Percentiles rank a stretch among this genome's conserved stretches.
Evolutionary conservation across 306 rosid species (phyloP).

Genomic region (Spatholobus suberectus): DNA sequence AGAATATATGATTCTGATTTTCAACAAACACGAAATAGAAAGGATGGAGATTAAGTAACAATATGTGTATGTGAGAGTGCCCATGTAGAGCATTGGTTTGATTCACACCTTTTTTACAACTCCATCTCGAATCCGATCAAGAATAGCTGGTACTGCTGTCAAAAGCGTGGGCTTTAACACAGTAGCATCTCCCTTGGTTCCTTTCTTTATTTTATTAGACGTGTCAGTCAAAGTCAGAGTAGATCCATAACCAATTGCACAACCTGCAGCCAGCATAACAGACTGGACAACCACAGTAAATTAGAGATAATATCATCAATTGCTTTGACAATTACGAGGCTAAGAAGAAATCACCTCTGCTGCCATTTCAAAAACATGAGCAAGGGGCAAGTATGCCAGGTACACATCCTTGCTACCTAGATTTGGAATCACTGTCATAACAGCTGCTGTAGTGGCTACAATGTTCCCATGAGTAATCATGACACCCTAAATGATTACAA

Average conservation of each 20-base stretch:
- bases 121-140: slow-evolving; percentile 90
- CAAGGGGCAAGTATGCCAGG: slow-evolving; percentile 93
- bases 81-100: not conserved
- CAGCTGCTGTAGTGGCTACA: slow-evolving; percentile 84
- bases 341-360: slow-evolving; percentile 72
- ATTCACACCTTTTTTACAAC: slow-evolving; percentile 72
- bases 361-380: slow-evolving; percentile 95
- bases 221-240: slow-evolving; percentile 83
- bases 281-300: slow-evolving; percentile 64
- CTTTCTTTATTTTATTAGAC: slow-evolving; percentile 82
- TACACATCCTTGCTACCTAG: slow-evolving; percentile 70
- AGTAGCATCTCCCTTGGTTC: slow-evolving; percentile 90
- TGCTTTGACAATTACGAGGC: not conserved
- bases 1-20: too few relatives aligned
- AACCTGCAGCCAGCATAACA: slow-evolving; percentile 82
- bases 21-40: slow-evolving; percentile 6
- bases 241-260: slow-evolving; percentile 79
- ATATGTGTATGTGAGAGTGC: not conserved
- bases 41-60: not conserved
- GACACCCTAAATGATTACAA: slow-evolving; percentile 56
- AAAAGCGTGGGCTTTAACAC: slow-evolving; percentile 77
- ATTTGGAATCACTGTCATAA: slow-evolving; percentile 76
- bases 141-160: slow-evolving; percentile 92
- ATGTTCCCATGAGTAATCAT: slow-evolving; percentile 94
- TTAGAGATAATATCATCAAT: slow-evolving; percentile 40